Evolutionary conservation across 2,329 filamentous ascomycete species (phyloP).

Genomic region (Didymella sp.): DNA sequence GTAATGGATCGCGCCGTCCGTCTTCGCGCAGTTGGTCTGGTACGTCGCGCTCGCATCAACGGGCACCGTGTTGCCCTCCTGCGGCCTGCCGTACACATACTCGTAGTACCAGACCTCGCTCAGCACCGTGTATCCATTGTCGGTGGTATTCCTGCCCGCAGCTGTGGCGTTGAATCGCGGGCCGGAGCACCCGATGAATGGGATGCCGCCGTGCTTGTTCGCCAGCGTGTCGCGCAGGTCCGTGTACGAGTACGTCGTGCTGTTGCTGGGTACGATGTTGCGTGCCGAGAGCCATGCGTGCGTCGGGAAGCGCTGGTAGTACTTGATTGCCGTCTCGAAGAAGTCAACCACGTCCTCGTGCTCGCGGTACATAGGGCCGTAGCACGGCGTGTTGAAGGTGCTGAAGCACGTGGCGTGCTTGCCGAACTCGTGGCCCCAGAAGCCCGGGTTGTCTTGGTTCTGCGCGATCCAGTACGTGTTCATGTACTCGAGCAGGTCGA

Average conservation of each 20-base stretch:
- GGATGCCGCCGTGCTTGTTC: slow-evolving; percentile 60
- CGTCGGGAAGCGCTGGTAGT: slow-evolving; percentile 66
- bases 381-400: slow-evolving; percentile 70
- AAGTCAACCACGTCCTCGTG: slow-evolving; percentile 69
- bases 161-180: slow-evolving; percentile 66
- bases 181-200: slow-evolving; percentile 68
- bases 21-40: slow-evolving; percentile 63
- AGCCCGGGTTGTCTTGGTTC: slow-evolving; percentile 61
- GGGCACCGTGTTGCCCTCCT: slow-evolving; percentile 58
- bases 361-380: slow-evolving; percentile 63
- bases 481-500: slow-evolving; percentile 70
- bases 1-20: slow-evolving; percentile 62
- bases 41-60: slow-evolving; percentile 57
- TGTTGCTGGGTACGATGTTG: slow-evolving; percentile 65
- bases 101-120: slow-evolving; percentile 73
- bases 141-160: slow-evolving; percentile 61
- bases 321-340: slow-evolving; percentile 66
- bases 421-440: slow-evolving; percentile 73
- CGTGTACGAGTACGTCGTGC: slow-evolving; percentile 62
- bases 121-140: slow-evolving; percentile 65
- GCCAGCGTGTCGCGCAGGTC: slow-evolving; percentile 61
- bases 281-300: slow-evolving; percentile 64
- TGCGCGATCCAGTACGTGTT: slow-evolving; percentile 70
- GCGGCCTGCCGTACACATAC: slow-evolving; percentile 64
- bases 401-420: slow-evolving; percentile 74